These are phyloP conservation scores for Chenopodium album DNA, from an alignment of 148 eudicot species.

Conservation along the genomic window DNA sequence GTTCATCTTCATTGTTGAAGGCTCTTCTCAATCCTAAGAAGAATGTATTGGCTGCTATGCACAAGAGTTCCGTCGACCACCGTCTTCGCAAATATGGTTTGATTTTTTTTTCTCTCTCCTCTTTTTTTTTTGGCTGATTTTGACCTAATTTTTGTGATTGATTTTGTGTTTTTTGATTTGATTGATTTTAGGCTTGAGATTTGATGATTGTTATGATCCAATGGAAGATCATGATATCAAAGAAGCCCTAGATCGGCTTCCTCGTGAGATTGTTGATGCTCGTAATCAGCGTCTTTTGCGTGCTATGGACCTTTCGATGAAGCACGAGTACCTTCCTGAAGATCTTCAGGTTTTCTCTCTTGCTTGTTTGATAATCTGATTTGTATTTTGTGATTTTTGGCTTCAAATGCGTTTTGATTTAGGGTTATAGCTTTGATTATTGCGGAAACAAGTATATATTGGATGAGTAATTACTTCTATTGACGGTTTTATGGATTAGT, in stretches of 20 bases:
- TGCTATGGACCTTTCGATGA: constrained; percentile 90
- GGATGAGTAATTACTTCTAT: background rate
- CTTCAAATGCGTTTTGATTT: no score
- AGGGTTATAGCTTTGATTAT: no score
- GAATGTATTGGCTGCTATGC: constrained; percentile 72
- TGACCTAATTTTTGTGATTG: background rate
- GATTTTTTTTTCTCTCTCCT: constrained; percentile 10
- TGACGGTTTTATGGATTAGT: background rate
- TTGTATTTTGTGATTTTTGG: background rate
- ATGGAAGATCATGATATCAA: constrained; percentile 68
- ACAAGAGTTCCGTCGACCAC: constrained; percentile 57
- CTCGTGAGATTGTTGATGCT: constrained; percentile 85
- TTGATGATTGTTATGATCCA: constrained; percentile 83
- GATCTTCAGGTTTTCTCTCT: constrained; percentile 65
- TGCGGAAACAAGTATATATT: background rate
- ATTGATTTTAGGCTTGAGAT: constrained; percentile 54
- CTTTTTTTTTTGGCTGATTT: background rate
- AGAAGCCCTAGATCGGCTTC: constrained; percentile 83
- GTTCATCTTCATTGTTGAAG: constrained; percentile 42
- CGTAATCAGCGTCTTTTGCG: constrained; percentile 92
- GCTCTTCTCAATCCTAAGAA: constrained; percentile 70
- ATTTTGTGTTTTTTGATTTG: background rate
- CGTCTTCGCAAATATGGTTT: constrained; percentile 80
- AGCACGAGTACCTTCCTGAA: constrained; percentile 74
- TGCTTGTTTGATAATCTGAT: background rate